These are phyloP conservation scores for Solanum boliviense DNA, from an alignment of 257 asterid genomes.

Conservation along the genomic window DNA sequence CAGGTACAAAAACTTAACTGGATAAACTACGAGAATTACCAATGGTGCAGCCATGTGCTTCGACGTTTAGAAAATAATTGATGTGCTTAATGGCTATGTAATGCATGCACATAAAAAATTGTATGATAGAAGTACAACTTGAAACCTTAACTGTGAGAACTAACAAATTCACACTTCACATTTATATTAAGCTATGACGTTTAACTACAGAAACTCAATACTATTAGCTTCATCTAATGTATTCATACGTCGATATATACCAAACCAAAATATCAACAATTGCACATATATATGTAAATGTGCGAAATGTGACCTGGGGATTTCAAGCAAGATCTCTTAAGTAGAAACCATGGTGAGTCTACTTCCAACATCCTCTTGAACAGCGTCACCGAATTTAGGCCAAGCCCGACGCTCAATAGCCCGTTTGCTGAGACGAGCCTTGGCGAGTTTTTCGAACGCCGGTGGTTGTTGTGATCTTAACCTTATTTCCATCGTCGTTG, in stretches of 20 bases:
- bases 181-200: no score
- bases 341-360: slow-evolving; percentile 90
- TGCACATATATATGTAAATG: background rate
- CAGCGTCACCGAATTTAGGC: slow-evolving; percentile 85
- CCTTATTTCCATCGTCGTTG: slow-evolving; percentile 58
- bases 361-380: slow-evolving; percentile 62
- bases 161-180: no score
- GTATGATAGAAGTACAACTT: background rate
- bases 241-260: no score
- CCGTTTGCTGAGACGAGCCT: slow-evolving; percentile 69
- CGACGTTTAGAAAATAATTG: background rate
- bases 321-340: slow-evolving; percentile 78
- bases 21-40: background rate
- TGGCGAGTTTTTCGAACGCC: slow-evolving; percentile 75
- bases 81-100: background rate
- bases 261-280: background rate
- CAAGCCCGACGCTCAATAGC: slow-evolving; percentile 83
- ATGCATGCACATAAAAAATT: background rate
- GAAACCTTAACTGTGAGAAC: background rate
- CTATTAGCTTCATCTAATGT: no score
- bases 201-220: no score
- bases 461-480: slow-evolving; percentile 67
- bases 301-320: slow-evolving; percentile 42
- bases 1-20: background rate
- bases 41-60: background rate